Evolutionary conservation across 495 filamentous ascomycete species (phyloP).

Genomic region (Massariosphaeria phaeospora): DNA sequence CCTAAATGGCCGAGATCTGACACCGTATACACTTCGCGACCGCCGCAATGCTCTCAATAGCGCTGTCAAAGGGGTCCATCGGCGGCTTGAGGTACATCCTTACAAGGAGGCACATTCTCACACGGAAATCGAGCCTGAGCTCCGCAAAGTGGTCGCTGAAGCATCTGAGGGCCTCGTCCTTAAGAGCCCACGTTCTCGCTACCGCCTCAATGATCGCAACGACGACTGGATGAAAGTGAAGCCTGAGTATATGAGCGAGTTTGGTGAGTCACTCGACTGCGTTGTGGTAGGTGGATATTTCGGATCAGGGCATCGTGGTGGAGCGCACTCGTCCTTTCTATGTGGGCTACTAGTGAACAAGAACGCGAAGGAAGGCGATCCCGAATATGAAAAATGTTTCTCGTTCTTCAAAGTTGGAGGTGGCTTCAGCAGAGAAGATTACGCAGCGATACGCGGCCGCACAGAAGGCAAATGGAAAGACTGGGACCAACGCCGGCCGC

Average conservation of each 20-base stretch:
- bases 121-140: slow-evolving; percentile 67
- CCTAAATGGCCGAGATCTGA: slow-evolving; percentile 73
- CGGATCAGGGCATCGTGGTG: slow-evolving; percentile 79
- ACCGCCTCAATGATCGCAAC: slow-evolving; percentile 83
- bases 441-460: slow-evolving; percentile 69
- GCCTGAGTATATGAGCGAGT: slow-evolving; percentile 97
- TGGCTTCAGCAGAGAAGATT: slow-evolving; percentile 81
- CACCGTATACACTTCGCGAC: slow-evolving; percentile 76
- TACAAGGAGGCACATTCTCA: slow-evolving; percentile 62
- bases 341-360: slow-evolving; percentile 78
- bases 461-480: slow-evolving; percentile 89
- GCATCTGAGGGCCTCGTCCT: slow-evolving; percentile 87
- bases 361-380: slow-evolving; percentile 52
- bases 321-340: slow-evolving; percentile 75
- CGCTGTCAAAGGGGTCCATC: slow-evolving; percentile 59
- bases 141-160: slow-evolving; percentile 80
- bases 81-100: slow-evolving; percentile 77
- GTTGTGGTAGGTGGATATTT: slow-evolving; percentile 91
- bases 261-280: slow-evolving; percentile 87
- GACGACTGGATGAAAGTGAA: slow-evolving; percentile 99
- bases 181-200: slow-evolving; percentile 85
- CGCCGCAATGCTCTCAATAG: slow-evolving; percentile 69
- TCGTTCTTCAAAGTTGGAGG: slow-evolving; percentile 97
- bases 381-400: slow-evolving; percentile 68
- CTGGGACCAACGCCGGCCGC: slow-evolving; percentile 78